Conservation (phyloP, 2,329 filamentous ascomycete species). For the Xylaria sp. region DNA sequence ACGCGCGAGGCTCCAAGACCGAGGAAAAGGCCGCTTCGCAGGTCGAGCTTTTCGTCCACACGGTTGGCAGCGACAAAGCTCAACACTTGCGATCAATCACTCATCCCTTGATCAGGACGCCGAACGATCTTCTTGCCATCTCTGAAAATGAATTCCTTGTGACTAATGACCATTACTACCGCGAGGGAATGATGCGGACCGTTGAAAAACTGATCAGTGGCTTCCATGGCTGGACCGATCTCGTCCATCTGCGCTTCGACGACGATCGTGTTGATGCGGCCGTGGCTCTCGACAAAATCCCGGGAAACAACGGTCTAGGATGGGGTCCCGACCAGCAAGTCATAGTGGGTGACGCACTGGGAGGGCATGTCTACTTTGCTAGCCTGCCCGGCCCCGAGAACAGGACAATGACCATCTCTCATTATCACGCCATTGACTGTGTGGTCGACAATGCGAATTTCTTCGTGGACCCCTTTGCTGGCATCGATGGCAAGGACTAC, state of each 20-base stretch:
- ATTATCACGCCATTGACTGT: constrained; percentile 51
- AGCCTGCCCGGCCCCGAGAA: constrained; percentile 35
- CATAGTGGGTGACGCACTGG: constrained; percentile 49
- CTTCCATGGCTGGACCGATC: constrained; percentile 54
- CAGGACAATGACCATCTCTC: constrained; percentile 47
- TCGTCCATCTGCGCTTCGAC: constrained; percentile 52
- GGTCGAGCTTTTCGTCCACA: constrained; percentile 63
- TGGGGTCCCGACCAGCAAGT: constrained; percentile 53
- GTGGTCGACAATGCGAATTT: constrained; percentile 63
- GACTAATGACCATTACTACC: constrained; percentile 65
- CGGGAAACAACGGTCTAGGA: constrained; percentile 63
- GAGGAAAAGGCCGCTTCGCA: constrained; percentile 54
- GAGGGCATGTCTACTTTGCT: constrained; percentile 55
- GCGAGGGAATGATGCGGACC: constrained; percentile 51
- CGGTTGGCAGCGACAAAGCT: constrained; percentile 48
- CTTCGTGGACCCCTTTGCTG: constrained; percentile 59
- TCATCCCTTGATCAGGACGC: constrained; percentile 59
- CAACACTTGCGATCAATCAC: constrained; percentile 58
- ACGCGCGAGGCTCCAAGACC: constrained; percentile 34
- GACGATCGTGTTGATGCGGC: constrained; percentile 47
- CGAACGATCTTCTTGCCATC: constrained; percentile 61
- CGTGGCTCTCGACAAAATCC: constrained; percentile 51
- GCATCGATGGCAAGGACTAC: constrained; percentile 47
- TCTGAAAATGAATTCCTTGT: constrained; percentile 58
- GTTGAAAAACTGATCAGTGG: constrained; percentile 53